phyloP scores from a whole-genome alignment of 768 basidiomycete species.

The Kwoniella mangroviensis region DNA sequence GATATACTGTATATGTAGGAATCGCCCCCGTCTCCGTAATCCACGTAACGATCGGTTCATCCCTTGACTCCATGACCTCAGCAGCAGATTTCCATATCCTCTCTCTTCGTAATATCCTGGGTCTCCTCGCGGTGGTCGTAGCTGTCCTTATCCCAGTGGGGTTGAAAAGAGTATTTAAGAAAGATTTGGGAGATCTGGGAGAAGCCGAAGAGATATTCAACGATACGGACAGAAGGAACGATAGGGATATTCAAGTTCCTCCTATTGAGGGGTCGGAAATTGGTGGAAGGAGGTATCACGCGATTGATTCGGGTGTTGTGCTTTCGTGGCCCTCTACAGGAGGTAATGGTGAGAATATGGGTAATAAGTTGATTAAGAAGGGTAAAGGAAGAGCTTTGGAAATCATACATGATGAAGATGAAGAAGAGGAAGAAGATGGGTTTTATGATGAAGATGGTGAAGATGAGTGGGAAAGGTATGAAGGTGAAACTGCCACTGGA shows the following conservation, averaged over 20 bases:
- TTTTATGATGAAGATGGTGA: conserved; percentile 1
- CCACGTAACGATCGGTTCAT: conserved; percentile 88
- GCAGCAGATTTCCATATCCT: conserved; percentile 91
- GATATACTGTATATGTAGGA: conserved; percentile 12
- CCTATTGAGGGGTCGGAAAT: conserved; percentile 16
- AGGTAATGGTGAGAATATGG: conserved; percentile 26
- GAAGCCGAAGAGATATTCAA: conserved; percentile 38
- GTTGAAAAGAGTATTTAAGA: conserved; percentile 78
- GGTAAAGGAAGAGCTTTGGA: conserved; percentile 45
- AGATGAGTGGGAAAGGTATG: conserved; percentile 1
- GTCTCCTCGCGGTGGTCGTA: conserved; percentile 79
- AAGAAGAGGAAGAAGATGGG: conserved; percentile 33
- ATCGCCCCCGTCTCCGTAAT: conserved; percentile 90
- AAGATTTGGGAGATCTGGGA: conserved; percentile 62
- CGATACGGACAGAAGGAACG: conserved; percentile 15
- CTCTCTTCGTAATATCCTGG: conserved; percentile 87
- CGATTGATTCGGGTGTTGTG: conserved; percentile 50
- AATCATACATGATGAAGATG: conserved; percentile 42
- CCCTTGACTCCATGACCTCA: conserved; percentile 93
- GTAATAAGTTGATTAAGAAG: conserved; percentile 19
- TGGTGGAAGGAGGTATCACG: conserved; percentile 36
- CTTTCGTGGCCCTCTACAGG: conserved; percentile 43
- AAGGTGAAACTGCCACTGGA: background rate
- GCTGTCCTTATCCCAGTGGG: conserved; percentile 95
- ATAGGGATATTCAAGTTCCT: conserved; percentile 34